Conservation (phyloP, 73 alveolate genomes). For the Paramecium pentaurelia region DNA sequence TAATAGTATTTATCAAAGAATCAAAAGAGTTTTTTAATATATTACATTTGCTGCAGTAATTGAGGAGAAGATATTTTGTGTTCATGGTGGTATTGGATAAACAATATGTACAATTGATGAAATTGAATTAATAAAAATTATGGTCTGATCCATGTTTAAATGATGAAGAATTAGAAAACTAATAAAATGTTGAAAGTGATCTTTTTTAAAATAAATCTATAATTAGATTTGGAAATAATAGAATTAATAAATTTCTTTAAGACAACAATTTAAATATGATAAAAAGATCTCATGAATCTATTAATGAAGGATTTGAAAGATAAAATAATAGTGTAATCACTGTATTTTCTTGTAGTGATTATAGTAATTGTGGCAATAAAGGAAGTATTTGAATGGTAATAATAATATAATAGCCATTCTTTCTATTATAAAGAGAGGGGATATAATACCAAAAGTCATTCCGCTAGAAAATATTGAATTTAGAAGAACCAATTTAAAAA, state of each 20-base stretch:
- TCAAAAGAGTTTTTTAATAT: slow-evolving; percentile 78
- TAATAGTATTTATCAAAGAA: slow-evolving; percentile 68
- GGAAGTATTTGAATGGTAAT: background rate
- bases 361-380: background rate
- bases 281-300: slow-evolving; percentile 81
- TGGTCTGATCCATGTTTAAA: slow-evolving; percentile 82
- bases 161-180: slow-evolving; percentile 71
- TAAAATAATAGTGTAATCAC: too few relatives aligned
- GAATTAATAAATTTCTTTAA: slow-evolving; percentile 78
- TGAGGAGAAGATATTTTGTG: slow-evolving; percentile 69
- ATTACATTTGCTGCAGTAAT: slow-evolving; percentile 80
- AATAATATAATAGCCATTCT: background rate
- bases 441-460: background rate
- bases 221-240: slow-evolving; percentile 79
- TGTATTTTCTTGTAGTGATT: too few relatives aligned
- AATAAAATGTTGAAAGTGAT: slow-evolving; percentile 76
- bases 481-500: background rate
- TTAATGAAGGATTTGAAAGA: too few relatives aligned
- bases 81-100: slow-evolving; percentile 92
- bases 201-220: slow-evolving; percentile 72
- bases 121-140: slow-evolving; percentile 72
- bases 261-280: slow-evolving; percentile 76
- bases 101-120: slow-evolving; percentile 75
- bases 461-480: background rate
- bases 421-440: background rate